Evolutionary conservation across 1,284 basidiomycete genomes (phyloP).

Genomic region (Trametes polyzona): DNA sequence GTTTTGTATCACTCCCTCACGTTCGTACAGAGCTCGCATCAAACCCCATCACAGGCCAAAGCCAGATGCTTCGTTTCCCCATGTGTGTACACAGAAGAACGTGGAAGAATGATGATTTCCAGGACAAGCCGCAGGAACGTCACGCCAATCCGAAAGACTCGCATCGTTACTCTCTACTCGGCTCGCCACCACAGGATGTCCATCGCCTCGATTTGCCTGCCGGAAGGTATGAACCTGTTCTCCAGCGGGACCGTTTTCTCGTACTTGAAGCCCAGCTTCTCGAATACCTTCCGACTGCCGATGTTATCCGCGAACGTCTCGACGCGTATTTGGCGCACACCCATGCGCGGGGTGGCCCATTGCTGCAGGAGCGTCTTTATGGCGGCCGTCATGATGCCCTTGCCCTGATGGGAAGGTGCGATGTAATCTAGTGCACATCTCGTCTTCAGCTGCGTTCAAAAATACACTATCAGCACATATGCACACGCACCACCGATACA

Average conservation of each 20-base stretch:
- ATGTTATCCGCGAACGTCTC: slow-evolving; percentile 54
- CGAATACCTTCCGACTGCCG: slow-evolving; percentile 61
- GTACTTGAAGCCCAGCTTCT: slow-evolving; percentile 64
- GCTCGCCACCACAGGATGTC: slow-evolving; percentile 34
- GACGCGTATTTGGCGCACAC: slow-evolving; percentile 47
- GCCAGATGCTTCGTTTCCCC: not conserved
- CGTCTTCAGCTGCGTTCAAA: not conserved
- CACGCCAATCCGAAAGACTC: not conserved
- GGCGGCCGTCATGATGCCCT: slow-evolving; percentile 69
- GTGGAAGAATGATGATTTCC: not conserved
- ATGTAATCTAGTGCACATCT: slow-evolving; percentile 52
- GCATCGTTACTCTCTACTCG: slow-evolving; percentile 1
- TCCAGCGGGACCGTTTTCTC: slow-evolving; percentile 44
- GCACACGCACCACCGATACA: slow-evolving; percentile 52
- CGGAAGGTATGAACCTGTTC: slow-evolving; percentile 32
- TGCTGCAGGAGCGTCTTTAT: slow-evolving; percentile 51
- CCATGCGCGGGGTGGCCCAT: slow-evolving; percentile 67
- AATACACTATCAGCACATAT: not conserved
- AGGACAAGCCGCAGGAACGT: not conserved
- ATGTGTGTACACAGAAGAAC: not conserved
- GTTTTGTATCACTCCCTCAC: not conserved
- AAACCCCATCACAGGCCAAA: not conserved
- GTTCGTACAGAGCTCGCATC: not conserved
- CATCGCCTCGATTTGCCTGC: slow-evolving; percentile 26
- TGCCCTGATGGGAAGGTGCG: slow-evolving; percentile 58